Conservation (phyloP, 2,329 filamentous ascomycete genomes). For the Cladophialophora immunda region DNA sequence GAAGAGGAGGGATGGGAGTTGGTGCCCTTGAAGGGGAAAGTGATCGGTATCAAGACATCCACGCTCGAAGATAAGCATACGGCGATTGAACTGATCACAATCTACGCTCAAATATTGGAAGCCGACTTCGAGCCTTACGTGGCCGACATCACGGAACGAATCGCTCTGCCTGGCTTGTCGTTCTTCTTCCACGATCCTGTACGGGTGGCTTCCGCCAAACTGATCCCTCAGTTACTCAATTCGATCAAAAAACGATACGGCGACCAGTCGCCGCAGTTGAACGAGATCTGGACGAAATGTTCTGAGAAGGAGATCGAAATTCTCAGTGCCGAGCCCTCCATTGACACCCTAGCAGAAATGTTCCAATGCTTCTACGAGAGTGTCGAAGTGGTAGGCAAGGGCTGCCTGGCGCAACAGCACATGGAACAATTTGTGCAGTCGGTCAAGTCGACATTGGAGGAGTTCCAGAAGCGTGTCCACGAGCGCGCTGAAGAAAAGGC, state of each 20-base stretch:
- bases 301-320: conserved; percentile 93
- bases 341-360: conserved; percentile 97
- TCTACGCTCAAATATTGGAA: conserved; percentile 96
- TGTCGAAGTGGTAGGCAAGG: conserved; percentile 89
- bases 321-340: conserved; percentile 88
- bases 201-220: conserved; percentile 90
- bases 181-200: conserved; percentile 99
- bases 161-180: conserved; percentile 88
- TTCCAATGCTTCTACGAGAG: conserved; percentile 99
- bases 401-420: conserved; percentile 78
- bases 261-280: conserved; percentile 77
- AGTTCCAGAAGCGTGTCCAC: conserved; percentile 88
- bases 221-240: conserved; percentile 90
- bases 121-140: conserved; percentile 92
- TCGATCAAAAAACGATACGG: conserved; percentile 94
- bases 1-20: conserved; percentile 98
- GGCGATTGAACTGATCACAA: conserved; percentile 97
- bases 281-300: conserved; percentile 83
- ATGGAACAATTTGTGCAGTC: conserved; percentile 89
- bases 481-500: conserved; percentile 68
- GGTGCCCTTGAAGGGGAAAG: conserved; percentile 94
- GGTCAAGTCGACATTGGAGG: conserved; percentile 84
- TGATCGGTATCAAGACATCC: conserved; percentile 97
- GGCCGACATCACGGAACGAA: conserved; percentile 92
- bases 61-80: conserved; percentile 98